These are phyloP conservation scores for Marasmius oreades DNA, from an alignment of 1,284 basidiomycete genomes.

Conservation along the genomic window DNA sequence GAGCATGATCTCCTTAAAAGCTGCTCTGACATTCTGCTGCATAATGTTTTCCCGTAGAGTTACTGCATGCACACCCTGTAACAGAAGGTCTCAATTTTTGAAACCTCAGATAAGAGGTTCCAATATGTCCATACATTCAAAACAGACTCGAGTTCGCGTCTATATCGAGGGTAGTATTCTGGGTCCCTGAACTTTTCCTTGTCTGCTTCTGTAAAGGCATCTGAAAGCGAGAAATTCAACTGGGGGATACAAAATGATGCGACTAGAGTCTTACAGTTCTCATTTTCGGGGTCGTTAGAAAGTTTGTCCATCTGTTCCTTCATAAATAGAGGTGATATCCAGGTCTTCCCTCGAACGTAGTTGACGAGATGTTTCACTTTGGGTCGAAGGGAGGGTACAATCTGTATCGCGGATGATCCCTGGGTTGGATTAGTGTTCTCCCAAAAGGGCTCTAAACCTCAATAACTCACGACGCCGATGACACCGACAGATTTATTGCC, in stretches of 20 bases:
- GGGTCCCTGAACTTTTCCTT: constrained; percentile 46
- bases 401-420: constrained; percentile 67
- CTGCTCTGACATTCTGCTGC: too few species aligned
- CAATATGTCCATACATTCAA: constrained; percentile 41
- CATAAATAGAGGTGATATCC: constrained; percentile 52
- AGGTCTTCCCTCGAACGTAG: constrained; percentile 60
- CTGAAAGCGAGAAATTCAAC: constrained; percentile 22
- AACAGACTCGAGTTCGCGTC: constrained; percentile 46
- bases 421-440: constrained; percentile 19
- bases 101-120: background rate
- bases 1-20: too few species aligned
- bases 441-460: background rate
- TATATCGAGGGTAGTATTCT: constrained; percentile 46
- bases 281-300: constrained; percentile 30
- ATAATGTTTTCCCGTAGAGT: constrained; percentile 42
- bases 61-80: constrained; percentile 41
- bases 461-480: constrained; percentile 50
- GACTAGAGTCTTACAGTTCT: constrained; percentile 38
- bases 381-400: constrained; percentile 56
- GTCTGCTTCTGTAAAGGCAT: constrained; percentile 52
- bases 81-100: background rate
- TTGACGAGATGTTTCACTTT: constrained; percentile 48
- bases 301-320: constrained; percentile 35
- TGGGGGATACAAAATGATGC: background rate
- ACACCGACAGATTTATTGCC: constrained; percentile 54